Evolutionary conservation across 225 moss, liverwort and hornwort genomes (phyloP), one percentile per base, ranked within the genome.

Genomic region (Neckera pumila): DNA sequence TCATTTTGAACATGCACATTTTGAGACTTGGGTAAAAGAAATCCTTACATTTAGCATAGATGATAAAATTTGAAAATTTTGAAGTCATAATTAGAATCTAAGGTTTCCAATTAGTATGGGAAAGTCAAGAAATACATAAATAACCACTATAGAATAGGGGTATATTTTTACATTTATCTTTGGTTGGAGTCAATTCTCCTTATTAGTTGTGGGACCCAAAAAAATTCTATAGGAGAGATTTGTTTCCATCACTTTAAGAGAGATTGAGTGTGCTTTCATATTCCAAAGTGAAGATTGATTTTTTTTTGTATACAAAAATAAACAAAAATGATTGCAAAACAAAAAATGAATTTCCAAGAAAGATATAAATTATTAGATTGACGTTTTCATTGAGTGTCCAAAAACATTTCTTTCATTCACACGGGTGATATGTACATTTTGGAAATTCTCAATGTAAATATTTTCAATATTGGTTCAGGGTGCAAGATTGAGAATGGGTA

Each of bases 131-230:
- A 33, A 38, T 7, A n/a, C 10, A 19, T 66, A 36, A 36, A 11
- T 19, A 17, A 65, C 17, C 17, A 16, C 8, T 63, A 63, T 18
- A 34, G 18, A 36, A 18, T 69, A 69, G 21, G 12, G 13, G 7
- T 2, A 69, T 13, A 38, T 40, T 70, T 70, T 40, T 70, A 14
- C 25, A 70, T 40, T 40, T 70, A 13, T 38, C 14, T n/a, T 70
- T 25, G 8, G 1, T 70, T 70, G 40, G 4, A 13, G 38, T 38
- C 38, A 69, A n/a, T 38, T 23, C 3, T 70, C 13, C 14, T 3
- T 40, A 3, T 70, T 0, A 1, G 1, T 0, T 14, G 7, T 23
- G 8, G 69, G 40, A 69, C 4, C 3, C 25, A 3, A 70, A 70
- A 38, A 25, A 22, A n/a, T 11, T 67, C 11, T 6, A 67, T 21